A percentile compares a stretch with the other conserved stretches of the same genome.
Conservation (phyloP, 176 grass and related monocot species). For the Elymus sibiricus region DNA sequence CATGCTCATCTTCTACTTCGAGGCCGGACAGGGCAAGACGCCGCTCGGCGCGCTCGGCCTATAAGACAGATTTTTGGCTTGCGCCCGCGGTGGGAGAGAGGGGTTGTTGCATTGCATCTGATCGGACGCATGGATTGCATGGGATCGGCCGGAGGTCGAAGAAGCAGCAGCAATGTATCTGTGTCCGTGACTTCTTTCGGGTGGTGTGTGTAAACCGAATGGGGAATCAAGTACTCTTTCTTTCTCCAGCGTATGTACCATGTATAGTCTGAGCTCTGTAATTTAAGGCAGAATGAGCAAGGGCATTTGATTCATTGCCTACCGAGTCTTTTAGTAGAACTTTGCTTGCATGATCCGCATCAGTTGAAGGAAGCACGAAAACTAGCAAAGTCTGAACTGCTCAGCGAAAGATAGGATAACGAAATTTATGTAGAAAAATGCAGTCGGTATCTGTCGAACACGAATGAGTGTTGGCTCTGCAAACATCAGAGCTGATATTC, state of each 20-base stretch:
- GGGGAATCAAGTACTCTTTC: not conserved
- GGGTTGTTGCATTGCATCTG: conserved; percentile 2
- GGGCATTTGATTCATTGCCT: conserved; percentile 15
- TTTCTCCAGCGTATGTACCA: conserved; percentile 34
- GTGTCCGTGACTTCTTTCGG: conserved; percentile 26
- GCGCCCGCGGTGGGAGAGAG: not conserved
- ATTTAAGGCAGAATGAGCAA: conserved; percentile 32
- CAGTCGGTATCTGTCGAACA: not conserved
- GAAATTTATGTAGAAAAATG: not conserved
- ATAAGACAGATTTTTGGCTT: conserved; percentile 7
- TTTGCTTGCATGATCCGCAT: not conserved
- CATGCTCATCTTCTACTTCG: conserved; percentile 99
- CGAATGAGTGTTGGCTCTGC: not conserved
- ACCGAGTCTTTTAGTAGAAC: not conserved
- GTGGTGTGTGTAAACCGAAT: conserved; percentile 27
- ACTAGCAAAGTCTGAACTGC: not conserved
- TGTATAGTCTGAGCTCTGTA: conserved; percentile 33
- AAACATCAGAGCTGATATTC: not conserved
- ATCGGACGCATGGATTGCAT: not conserved
- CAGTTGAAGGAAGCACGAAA: not conserved
- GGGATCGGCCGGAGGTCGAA: not conserved
- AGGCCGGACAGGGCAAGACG: conserved; percentile 96
- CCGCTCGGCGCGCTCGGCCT: conserved; percentile 82
- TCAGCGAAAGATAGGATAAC: not conserved
- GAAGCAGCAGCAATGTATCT: conserved; percentile 17